Evolutionary conservation across 2,329 filamentous ascomycete species (phyloP), one percentile per base, ranked within the genome.

Genomic region (Sphaceloma murrayae): DNA sequence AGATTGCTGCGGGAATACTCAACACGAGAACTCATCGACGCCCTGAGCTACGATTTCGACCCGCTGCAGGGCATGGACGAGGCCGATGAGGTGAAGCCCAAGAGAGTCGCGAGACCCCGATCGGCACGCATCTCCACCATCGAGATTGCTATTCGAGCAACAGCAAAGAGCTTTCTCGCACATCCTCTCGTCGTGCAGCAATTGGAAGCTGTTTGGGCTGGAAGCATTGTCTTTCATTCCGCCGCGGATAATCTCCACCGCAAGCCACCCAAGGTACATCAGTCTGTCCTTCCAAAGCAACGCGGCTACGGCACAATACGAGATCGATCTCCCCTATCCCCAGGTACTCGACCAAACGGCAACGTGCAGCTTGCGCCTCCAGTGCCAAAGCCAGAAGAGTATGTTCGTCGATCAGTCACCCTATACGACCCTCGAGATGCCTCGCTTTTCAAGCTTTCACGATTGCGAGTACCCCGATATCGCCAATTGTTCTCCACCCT

Each of bases 121-220:
- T 77, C 78, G 32, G 82, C 84, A 19, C 77, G 89, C 48, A 88
- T 89, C 11, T 95, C 88, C 6, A 88, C 88, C 5, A 75, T 95
- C 22, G 89, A 95, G 65, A 80, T 96, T 47, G 88, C 89, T 49
- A 95, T 96, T 56, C 79, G 86, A 53, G 86, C 88, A 14, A 88
- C 88, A 50, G 85, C 89, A 16, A 95, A 96, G 65, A 82, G 86
- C 53, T 94, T 95, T 54, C 70, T 96, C 4, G 83, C 89, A 6
- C 88, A 95, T 57, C 88, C 89, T 1, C 70, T 95, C 3, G 87
- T 95, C 1, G 82, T 95, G 6, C 86, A 93, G 61, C 88, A 95
- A 58, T 71, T 96, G n/a, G 87, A 95, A 62, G 88, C 87, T 33
- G 94, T 96, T 49, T 96, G 89, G 89, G 89, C 86, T 14, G 89